A percentile compares a stretch with the other conserved stretches of the same genome.
phyloP scores from a whole-genome alignment of 2,329 filamentous ascomycete genomes.

The Blastomyces percursus region DNA sequence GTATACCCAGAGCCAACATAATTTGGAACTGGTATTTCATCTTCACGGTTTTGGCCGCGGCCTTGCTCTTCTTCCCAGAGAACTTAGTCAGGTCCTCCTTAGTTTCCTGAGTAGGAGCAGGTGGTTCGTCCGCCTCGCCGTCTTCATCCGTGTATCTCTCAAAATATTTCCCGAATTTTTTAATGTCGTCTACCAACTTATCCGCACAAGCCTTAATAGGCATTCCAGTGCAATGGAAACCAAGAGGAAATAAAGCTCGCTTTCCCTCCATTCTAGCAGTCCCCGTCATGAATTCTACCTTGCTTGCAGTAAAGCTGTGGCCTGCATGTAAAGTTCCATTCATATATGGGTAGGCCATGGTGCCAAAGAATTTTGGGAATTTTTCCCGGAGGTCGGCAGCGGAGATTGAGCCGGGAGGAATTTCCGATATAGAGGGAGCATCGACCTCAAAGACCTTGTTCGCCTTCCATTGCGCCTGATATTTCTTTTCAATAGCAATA shows the following conservation, averaged over 20 bases:
- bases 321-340: conserved; percentile 84
- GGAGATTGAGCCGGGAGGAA: conserved; percentile 62
- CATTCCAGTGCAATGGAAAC: conserved; percentile 95
- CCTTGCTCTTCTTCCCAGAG: conserved; percentile 84
- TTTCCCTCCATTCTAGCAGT: conserved; percentile 87
- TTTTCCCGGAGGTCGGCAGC: conserved; percentile 65
- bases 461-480: conserved; percentile 74
- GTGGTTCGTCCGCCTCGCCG: conserved; percentile 43
- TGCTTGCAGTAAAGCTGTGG: conserved; percentile 82
- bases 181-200: conserved; percentile 82
- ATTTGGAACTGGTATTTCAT: conserved; percentile 96
- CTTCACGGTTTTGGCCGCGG: conserved; percentile 76
- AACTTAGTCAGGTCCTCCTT: conserved; percentile 88
- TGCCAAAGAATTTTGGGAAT: conserved; percentile 83
- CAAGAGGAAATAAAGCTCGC: conserved; percentile 75
- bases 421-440: conserved; percentile 67
- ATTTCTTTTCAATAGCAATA: conserved; percentile 78
- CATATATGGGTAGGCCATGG: conserved; percentile 69
- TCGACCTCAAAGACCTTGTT: conserved; percentile 71
- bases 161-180: conserved; percentile 79
- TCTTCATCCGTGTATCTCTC: conserved; percentile 59
- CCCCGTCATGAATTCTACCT: conserved; percentile 84
- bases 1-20: conserved; percentile 83
- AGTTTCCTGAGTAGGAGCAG: conserved; percentile 50
- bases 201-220: conserved; percentile 96